Evolutionary conservation across 306 rosid species (phyloP).

Genomic region (Quercus mongolica): DNA sequence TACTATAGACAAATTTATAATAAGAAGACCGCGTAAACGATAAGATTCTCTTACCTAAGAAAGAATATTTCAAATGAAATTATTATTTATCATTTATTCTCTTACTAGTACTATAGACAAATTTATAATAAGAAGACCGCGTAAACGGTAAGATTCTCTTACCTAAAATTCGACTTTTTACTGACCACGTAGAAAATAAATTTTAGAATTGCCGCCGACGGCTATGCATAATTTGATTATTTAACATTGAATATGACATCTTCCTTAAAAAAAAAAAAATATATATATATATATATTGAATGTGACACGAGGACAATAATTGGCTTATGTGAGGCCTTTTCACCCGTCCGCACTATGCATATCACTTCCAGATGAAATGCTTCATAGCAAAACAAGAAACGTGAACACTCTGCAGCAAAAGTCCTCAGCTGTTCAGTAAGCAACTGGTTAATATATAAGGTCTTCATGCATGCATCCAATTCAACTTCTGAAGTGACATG

Average conservation of each 20-base stretch:
- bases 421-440: background rate
- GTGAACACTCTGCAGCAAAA: background rate
- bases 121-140: too few relatives aligned
- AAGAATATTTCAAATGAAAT: too few relatives aligned
- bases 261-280: too few relatives aligned
- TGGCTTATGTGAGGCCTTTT: background rate
- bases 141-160: too few relatives aligned
- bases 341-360: background rate
- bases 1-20: too few relatives aligned
- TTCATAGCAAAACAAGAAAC: background rate
- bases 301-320: background rate
- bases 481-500: background rate
- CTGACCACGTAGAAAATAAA: too few relatives aligned
- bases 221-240: background rate
- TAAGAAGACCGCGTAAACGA: rapidly evolving
- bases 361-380: background rate
- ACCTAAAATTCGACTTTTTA: too few relatives aligned
- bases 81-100: too few relatives aligned
- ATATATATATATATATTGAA: too few relatives aligned
- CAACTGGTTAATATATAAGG: background rate
- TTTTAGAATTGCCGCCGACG: too few relatives aligned
- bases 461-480: background rate
- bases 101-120: too few relatives aligned
- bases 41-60: too few relatives aligned
- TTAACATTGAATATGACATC: background rate